These are phyloP conservation scores for Salix viminalis DNA, from an alignment of 345 rosid species.

Conservation along the genomic window DNA sequence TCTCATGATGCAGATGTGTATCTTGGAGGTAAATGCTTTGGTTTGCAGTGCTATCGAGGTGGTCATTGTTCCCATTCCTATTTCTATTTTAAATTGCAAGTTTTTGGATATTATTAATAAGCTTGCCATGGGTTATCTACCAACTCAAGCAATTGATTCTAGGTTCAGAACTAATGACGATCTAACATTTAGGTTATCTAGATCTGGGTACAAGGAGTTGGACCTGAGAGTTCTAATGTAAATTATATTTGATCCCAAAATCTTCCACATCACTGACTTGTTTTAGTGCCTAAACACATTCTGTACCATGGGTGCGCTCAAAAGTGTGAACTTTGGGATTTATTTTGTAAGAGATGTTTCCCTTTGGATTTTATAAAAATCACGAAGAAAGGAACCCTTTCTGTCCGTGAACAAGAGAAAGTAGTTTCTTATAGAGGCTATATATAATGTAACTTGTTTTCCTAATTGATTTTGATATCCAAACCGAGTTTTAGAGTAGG, in stretches of 20 bases:
- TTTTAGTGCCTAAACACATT: neutral
- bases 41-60: conserved; percentile 14
- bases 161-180: neutral
- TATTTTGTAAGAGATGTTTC: neutral
- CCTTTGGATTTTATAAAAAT: neutral
- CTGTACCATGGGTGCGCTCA: neutral
- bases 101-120: neutral
- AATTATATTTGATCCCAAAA: neutral
- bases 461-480: neutral
- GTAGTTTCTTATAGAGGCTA: neutral
- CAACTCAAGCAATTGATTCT: neutral
- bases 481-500: neutral
- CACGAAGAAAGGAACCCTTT: neutral
- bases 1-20: conserved; percentile 33
- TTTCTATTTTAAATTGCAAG: too few species aligned
- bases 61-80: too few species aligned
- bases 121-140: neutral
- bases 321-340: neutral
- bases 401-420: neutral
- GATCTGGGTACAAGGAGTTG: neutral
- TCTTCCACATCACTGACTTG: neutral
- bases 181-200: neutral
- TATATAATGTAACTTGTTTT: neutral
- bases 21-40: conserved; percentile 61
- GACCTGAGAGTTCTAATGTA: neutral